These are phyloP conservation scores for Calonectria montana DNA, from an alignment of 2,329 filamentous ascomycete genomes.

Conservation along the genomic window DNA sequence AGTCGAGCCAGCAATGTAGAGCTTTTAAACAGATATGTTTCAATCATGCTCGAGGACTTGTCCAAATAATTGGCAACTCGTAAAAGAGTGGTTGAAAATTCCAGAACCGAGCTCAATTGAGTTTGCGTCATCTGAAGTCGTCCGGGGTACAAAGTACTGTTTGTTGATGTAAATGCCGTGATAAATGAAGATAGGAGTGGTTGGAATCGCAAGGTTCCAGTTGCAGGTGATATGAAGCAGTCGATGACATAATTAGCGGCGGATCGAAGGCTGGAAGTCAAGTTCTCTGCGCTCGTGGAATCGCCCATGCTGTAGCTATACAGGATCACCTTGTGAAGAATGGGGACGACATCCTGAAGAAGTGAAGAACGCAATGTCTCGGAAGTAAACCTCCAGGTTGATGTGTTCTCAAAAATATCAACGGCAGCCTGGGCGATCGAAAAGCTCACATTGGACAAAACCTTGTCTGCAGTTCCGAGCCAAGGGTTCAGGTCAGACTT, in stretches of 20 bases:
- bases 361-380: constrained; percentile 76
- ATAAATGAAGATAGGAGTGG: constrained; percentile 80
- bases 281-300: constrained; percentile 54
- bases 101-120: constrained; percentile 74
- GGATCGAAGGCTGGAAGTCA: constrained; percentile 73
- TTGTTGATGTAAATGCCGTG: constrained; percentile 56
- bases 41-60: constrained; percentile 72
- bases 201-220: constrained; percentile 79
- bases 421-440: constrained; percentile 81
- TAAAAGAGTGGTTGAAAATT: constrained; percentile 76
- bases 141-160: constrained; percentile 71
- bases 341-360: constrained; percentile 73
- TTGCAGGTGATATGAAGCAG: constrained; percentile 78
- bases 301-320: constrained; percentile 82
- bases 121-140: constrained; percentile 65
- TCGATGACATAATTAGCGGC: constrained; percentile 82
- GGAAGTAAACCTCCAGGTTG: constrained; percentile 84
- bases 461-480: constrained; percentile 81
- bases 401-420: constrained; percentile 87
- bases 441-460: constrained; percentile 76
- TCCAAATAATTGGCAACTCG: constrained; percentile 74
- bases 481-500: constrained; percentile 65
- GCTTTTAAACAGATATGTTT: constrained; percentile 84
- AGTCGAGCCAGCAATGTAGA: constrained; percentile 81
- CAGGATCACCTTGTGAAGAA: constrained; percentile 77